A percentile compares a stretch with the other conserved stretches of the same genome.
These are phyloP conservation scores for Dictyophora rubrovolvata DNA, from an alignment of 768 basidiomycete species.

Conservation along the genomic window DNA sequence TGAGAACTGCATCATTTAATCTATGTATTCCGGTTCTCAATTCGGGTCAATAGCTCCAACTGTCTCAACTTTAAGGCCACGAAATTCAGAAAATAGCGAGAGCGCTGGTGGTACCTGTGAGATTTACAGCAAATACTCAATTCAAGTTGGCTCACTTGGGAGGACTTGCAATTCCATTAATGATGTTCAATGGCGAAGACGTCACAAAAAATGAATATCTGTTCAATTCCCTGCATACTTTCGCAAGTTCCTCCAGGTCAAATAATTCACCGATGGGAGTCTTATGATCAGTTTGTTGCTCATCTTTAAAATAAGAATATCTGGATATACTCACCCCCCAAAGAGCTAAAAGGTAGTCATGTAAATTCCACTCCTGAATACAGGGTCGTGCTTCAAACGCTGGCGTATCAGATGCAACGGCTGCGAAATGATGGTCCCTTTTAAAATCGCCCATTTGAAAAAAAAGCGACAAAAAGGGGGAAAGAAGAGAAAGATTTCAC, in stretches of 20 bases:
- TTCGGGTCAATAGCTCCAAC: no score
- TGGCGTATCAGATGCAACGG: slow-evolving; percentile 9
- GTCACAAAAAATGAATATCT: slow-evolving; percentile 14
- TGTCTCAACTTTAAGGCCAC: no score
- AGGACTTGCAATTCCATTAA: slow-evolving; percentile 4
- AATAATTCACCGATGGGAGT: slow-evolving; percentile 14
- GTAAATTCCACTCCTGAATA: background rate
- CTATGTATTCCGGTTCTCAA: no score
- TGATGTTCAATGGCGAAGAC: slow-evolving; percentile 1
- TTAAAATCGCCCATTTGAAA: background rate
- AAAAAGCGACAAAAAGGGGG: background rate
- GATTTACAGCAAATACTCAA: background rate
- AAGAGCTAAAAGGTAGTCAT: slow-evolving; percentile 1
- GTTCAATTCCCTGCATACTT: slow-evolving; percentile 8
- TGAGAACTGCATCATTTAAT: no score
- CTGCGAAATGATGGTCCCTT: slow-evolving; percentile 13
- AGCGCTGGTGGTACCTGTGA: background rate
- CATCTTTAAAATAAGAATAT: no score
- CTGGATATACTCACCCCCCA: background rate
- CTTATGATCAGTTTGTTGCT: background rate
- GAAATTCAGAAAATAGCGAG: background rate
- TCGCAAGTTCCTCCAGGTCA: slow-evolving; percentile 13
- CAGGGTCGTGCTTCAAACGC: slow-evolving; percentile 8
- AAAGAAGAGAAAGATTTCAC: background rate
- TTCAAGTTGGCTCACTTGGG: background rate